Evolutionary conservation across 2,329 filamentous ascomycete species (phyloP), one percentile per base, ranked within the genome.

Genomic region (Spiromastix sp.): DNA sequence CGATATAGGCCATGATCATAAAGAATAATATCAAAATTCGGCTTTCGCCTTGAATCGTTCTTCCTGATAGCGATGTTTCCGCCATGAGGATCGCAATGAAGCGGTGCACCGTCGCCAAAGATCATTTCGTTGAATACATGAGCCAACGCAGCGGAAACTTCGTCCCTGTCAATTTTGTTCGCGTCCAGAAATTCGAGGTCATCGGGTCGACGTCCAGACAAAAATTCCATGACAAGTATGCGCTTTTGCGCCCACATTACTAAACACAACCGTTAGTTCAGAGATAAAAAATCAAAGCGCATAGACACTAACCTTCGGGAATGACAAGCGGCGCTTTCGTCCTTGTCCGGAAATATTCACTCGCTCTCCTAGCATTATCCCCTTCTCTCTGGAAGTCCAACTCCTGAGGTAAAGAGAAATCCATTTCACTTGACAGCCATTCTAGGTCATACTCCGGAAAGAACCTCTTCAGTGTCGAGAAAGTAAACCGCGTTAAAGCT

Each of bases 111-210:
- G 34, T 79, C 74, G 32, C 89, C 87, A 47, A 98, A 98, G 47
- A 98, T 95, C 91, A 98, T 98, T 57, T 96, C 87, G 66, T 98
- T 98, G 71, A 98, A 98, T 40, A 98, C 85, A 40, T 80, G 78
- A 0, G 91, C 81, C 3, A 98, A 68, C 0, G 86, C 82, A 1
- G 89, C 87, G 0, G 87, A 93, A 4, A 98, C 91, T 59, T 96
- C 89, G 53, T 96, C 91, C 13, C 91, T 78, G 58, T 93, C 85
- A 54, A 98, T 98, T 39, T 76, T 73, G 55, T 93, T 82, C 5
- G 71, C 66, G 57, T 96, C 91, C 3, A 98, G 68, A 54, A 83
- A 96, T 11, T 75, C 76, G 1, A 96, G 72, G 54, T 98, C 89
- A 56, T 98, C 91, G 2, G 86, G 81, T 13, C 91, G 80, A 47